phyloP scores from a whole-genome alignment of 2,329 filamentous ascomycete species.

The Seiridium unicorne region DNA sequence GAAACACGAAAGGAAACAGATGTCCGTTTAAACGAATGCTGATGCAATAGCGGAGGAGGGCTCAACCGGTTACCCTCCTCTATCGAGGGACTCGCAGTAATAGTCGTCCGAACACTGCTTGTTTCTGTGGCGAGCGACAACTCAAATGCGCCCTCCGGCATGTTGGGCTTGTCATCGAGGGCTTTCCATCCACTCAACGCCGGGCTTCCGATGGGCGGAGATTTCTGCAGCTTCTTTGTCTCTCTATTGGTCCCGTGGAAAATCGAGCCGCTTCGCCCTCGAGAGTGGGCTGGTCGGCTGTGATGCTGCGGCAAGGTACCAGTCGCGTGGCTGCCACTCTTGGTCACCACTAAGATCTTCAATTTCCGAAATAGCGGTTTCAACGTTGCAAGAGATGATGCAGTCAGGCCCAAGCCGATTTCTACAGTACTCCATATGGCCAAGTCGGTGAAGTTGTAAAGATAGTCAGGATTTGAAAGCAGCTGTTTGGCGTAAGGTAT shows the following conservation, averaged over 20 bases:
- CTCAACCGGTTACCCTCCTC: neutral
- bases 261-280: neutral
- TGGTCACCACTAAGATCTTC: slow-evolving; percentile 2
- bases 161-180: neutral
- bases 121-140: neutral
- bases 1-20: neutral
- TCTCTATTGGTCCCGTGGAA: neutral
- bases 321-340: neutral
- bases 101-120: slow-evolving; percentile 1
- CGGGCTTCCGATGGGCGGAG: neutral
- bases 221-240: slow-evolving; percentile 1
- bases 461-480: slow-evolving; percentile 9
- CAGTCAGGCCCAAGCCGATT: slow-evolving; percentile 8
- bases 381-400: slow-evolving; percentile 9
- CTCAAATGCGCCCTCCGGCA: neutral
- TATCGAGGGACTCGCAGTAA: neutral
- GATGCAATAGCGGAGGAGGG: neutral
- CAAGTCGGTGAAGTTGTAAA: slow-evolving; percentile 10
- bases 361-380: slow-evolving; percentile 10
- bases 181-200: neutral
- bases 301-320: neutral
- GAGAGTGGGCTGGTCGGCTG: neutral
- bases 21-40: neutral
- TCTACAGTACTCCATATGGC: slow-evolving; percentile 12
- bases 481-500: slow-evolving; percentile 11